Evolutionary conservation across 129 eudicot genomes (phyloP), one percentile per base, ranked within the genome.

Genomic region (Escallonia herrerae): DNA sequence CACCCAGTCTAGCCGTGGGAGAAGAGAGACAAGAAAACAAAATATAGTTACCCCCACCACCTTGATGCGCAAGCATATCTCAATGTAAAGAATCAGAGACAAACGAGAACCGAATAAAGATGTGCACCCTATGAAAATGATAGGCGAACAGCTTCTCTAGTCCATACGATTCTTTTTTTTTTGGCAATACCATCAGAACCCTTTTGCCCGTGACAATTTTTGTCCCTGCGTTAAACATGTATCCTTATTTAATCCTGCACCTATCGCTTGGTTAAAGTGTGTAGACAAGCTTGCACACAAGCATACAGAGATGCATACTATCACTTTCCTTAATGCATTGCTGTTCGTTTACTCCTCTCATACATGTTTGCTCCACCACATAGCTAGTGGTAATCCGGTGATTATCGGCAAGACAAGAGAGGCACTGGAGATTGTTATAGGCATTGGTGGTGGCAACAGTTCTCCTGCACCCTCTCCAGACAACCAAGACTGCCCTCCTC

Each of bases 391-490:
- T 40, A 52, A 61, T 45, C 63, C 66, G 10, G 7, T 8, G 8
- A 15, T 51, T 9, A 41, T 33, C 22, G 14, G 22, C 42, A 61
- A 47, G 5, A 11, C 41, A 11, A 70, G 78, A 70, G 62, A 80
- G 64, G 52, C 74, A n/a, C 52, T 83, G 11, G 55, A 77, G 12
- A 80, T 83, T 15, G 57, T 74, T 56, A 60, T 76, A 8, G 82
- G 78, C 0, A 77, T 78, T 45, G 77, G 76, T 41, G 77, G 60
- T 14, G 46, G 4, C 4, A 39, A 51, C 9, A 5, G 7, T 45
- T 45, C 49, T 0, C 49, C 49, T 45, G 49, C 49, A 5, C 49
- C 49, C 6, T 45, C 49, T 45, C 49, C 49, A 5, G 49, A 45
- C 6, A 5, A 45, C 49, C 49, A 45, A 45, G 49, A 45, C 37